These are phyloP conservation scores for Kodamaea fukazawae DNA, from an alignment of 805 yeast genomes.

Conservation along the genomic window DNA sequence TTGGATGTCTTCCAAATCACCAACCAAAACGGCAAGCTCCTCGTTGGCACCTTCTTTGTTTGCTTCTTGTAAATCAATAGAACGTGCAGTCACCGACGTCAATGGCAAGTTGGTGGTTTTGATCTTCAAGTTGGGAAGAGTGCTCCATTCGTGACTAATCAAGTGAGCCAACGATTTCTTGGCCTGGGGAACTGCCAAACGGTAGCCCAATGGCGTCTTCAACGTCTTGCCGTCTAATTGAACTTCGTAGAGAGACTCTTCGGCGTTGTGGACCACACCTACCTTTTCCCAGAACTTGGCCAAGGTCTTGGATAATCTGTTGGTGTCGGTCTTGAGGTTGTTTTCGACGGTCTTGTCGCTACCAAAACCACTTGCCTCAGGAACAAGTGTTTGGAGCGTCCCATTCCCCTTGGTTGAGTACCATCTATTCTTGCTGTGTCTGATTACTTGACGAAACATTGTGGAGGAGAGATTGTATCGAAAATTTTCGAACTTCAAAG, in stretches of 20 bases:
- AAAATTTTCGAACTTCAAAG: conserved; percentile 2
- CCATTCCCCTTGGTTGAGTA: conserved; percentile 8
- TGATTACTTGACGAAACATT: conserved; percentile 6
- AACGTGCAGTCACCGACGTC: conserved; percentile 83
- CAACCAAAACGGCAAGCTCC: conserved; percentile 58
- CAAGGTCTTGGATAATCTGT: conserved; percentile 64
- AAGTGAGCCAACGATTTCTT: conserved; percentile 67
- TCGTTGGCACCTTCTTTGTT: conserved; percentile 35
- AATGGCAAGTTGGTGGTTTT: conserved; percentile 80
- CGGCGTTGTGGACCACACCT: conserved; percentile 31
- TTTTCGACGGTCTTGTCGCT: conserved; percentile 44
- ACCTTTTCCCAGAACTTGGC: conserved; percentile 83
- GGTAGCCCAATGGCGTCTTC: conserved; percentile 80
- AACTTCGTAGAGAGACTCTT: conserved; percentile 43
- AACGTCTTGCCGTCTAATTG: conserved; percentile 73
- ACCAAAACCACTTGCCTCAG: conserved; percentile 19
- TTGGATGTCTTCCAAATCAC: conserved; percentile 56
- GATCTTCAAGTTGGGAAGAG: conserved; percentile 59
- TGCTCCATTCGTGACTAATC: conserved; percentile 85
- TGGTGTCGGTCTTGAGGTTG: conserved; percentile 59
- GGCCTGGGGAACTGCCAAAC: conserved; percentile 57
- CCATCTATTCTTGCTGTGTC: conserved; percentile 1
- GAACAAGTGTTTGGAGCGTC: conserved; percentile 13
- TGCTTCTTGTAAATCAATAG: conserved; percentile 62
- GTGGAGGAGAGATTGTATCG: background rate